These are phyloP conservation scores for Aethionema arabicum DNA, from an alignment of 345 rosid species.

Conservation along the genomic window DNA sequence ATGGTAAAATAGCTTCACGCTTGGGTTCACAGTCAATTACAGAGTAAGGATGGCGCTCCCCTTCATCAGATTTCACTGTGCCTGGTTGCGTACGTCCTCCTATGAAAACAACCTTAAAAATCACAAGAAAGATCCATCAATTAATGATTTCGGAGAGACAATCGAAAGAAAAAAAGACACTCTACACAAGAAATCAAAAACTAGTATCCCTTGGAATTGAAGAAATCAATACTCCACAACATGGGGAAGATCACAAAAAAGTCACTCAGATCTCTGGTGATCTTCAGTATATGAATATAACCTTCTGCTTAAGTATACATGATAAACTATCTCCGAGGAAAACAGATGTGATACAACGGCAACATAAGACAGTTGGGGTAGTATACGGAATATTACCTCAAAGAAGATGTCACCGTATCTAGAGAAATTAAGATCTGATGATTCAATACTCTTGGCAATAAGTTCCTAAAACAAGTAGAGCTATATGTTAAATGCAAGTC, in stretches of 20 bases:
- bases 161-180: not conserved
- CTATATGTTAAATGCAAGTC: not conserved
- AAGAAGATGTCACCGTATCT: conserved; percentile 78
- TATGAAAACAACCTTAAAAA: conserved; percentile 87
- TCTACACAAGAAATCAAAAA: not conserved
- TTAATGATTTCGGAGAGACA: not conserved
- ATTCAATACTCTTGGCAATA: conserved; percentile 82
- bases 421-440: conserved; percentile 83
- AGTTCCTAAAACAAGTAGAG: conserved; percentile 56
- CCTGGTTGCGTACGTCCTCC: conserved; percentile 99
- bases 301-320: not conserved
- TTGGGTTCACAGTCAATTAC: conserved; percentile 81
- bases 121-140: not conserved
- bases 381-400: conserved; percentile 39
- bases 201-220: not conserved
- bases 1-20: conserved; percentile 79
- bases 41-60: conserved; percentile 93
- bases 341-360: not conserved
- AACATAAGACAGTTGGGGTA: not conserved
- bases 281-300: conserved; percentile 8
- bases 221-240: not conserved
- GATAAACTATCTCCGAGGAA: conserved; percentile 2
- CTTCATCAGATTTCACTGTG: conserved; percentile 95
- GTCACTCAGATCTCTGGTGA: not conserved
- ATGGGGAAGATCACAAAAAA: not conserved